phyloP scores from a whole-genome alignment of 2,329 filamentous ascomycete species.

The Pseudogymnoascus sp. region DNA sequence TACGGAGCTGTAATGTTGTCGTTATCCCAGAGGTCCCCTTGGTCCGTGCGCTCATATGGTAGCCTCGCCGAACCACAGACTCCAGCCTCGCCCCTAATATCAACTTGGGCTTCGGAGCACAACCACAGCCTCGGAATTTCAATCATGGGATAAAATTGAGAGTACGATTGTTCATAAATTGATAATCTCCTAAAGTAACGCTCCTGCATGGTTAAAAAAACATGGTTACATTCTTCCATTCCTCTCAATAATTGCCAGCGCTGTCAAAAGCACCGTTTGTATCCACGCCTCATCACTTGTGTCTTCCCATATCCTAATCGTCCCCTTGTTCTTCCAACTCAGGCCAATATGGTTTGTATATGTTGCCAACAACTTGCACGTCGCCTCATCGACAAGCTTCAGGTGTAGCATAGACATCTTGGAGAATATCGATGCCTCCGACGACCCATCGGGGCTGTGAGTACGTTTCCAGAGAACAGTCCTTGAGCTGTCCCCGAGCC shows the following conservation, averaged over 20 bases:
- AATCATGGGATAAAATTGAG: neutral
- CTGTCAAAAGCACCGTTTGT: neutral
- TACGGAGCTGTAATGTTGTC: neutral
- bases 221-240: neutral
- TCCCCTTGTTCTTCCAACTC: neutral
- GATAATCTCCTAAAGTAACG: neutral
- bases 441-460: neutral
- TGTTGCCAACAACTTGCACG: neutral
- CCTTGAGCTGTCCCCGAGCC: neutral
- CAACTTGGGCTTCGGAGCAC: neutral
- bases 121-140: neutral
- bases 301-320: neutral
- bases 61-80: neutral
- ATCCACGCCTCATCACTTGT: neutral
- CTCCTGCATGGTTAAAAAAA: neutral
- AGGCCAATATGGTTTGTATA: neutral
- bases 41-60: neutral
- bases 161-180: neutral
- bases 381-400: neutral
- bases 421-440: constrained; percentile 1
- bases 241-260: neutral
- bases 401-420: neutral
- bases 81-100: neutral
- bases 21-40: neutral
- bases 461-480: neutral